A percentile compares a stretch with the other conserved stretches of the same genome.
phyloP scores from a whole-genome alignment of 2,329 filamentous ascomycete genomes.

The Waltergamsia citrina region DNA sequence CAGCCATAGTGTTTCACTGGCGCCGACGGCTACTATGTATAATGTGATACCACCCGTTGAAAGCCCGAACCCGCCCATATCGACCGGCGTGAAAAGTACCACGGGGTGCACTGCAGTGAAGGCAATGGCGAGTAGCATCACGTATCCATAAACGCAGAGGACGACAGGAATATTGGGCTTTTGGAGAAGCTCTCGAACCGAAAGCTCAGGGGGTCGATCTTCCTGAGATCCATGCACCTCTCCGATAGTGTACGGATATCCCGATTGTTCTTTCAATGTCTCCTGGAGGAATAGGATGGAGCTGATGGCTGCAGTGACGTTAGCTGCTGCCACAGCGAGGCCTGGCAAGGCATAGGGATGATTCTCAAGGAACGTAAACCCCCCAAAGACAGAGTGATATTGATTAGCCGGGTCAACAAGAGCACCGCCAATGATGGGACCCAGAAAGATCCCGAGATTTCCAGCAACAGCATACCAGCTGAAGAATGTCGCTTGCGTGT shows the following conservation, averaged over 20 bases:
- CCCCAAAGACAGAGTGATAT: conserved; percentile 45
- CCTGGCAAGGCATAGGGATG: conserved; percentile 49
- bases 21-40: background rate
- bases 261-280: background rate
- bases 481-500: conserved; percentile 65
- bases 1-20: background rate
- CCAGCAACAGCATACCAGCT: conserved; percentile 67
- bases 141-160: background rate
- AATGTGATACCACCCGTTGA: background rate
- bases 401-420: conserved; percentile 58
- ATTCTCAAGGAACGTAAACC: conserved; percentile 30
- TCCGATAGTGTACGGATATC: background rate
- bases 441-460: conserved; percentile 65
- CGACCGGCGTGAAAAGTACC: background rate
- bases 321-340: conserved; percentile 22
- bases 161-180: background rate
- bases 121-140: background rate
- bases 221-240: too few relatives aligned
- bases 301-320: background rate
- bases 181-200: background rate
- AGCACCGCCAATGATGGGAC: conserved; percentile 59
- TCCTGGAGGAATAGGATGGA: background rate
- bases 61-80: background rate
- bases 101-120: background rate
- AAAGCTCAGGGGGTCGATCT: background rate